These are phyloP conservation scores for Backusella tarrabulga DNA, from an alignment of 192 early-diverging fungal genomes.

Conservation along the genomic window DNA sequence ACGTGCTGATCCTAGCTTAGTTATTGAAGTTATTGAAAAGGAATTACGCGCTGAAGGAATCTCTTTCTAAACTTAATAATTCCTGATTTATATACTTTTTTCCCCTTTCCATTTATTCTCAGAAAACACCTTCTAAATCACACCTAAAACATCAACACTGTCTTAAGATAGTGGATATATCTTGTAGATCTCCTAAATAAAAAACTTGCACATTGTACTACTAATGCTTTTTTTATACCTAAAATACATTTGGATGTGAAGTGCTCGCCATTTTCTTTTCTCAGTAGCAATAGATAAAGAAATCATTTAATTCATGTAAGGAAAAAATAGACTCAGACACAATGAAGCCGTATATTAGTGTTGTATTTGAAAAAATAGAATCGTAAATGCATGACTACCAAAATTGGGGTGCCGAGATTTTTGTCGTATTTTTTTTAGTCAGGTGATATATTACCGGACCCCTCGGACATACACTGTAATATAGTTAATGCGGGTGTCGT, in stretches of 20 bases:
- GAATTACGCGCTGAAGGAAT: slow-evolving; percentile 43
- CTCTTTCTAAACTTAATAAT: slow-evolving; percentile 18
- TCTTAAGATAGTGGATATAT: not conserved
- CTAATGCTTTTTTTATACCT: not conserved
- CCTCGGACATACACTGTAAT: too few relatives aligned
- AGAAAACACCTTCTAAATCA: not conserved
- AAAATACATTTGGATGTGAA: not conserved
- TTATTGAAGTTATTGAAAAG: slow-evolving; percentile 54
- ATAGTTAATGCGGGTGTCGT: too few relatives aligned
- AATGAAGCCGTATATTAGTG: too few relatives aligned
- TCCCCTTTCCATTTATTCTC: not conserved
- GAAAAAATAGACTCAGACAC: not conserved
- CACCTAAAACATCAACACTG: not conserved
- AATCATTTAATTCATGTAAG: not conserved
- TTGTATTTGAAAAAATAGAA: too few relatives aligned
- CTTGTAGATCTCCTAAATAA: slow-evolving; percentile 3
- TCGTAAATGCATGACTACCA: not conserved
- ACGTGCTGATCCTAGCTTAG: slow-evolving; percentile 45
- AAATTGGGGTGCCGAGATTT: too few relatives aligned
- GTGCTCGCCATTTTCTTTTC: not conserved
- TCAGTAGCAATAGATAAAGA: not conserved
- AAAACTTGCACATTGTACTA: slow-evolving; percentile 3
- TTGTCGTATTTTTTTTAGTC: too few relatives aligned
- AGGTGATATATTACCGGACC: too few relatives aligned
- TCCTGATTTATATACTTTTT: not conserved